A percentile compares a stretch with the other conserved stretches of the same genome.
phyloP scores from a whole-genome alignment of 31 red algal genomes.

The Bonnemaisonia californica region DNA sequence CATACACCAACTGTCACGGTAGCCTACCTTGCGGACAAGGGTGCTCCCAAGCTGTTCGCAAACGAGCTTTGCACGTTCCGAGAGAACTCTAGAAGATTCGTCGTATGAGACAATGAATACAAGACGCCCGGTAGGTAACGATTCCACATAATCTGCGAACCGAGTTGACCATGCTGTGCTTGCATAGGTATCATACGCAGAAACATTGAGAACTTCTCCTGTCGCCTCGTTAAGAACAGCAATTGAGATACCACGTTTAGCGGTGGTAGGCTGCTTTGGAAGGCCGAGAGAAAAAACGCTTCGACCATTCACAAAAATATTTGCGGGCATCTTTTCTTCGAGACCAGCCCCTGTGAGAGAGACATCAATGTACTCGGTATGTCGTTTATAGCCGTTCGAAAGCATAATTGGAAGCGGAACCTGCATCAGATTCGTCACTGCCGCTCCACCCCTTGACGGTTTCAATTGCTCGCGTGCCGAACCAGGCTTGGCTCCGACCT shows the following conservation, averaged over 20 bases:
- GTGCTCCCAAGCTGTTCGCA: background rate
- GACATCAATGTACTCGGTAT: background rate
- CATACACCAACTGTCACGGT: background rate
- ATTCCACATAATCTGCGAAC: background rate
- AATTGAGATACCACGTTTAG: background rate
- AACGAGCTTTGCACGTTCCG: background rate
- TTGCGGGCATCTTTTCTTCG: background rate
- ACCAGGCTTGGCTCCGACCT: background rate
- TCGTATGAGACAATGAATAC: background rate
- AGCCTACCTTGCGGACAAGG: background rate
- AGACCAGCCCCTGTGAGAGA: background rate
- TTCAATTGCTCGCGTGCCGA: background rate
- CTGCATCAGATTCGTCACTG: too few relatives aligned
- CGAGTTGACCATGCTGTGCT: background rate
- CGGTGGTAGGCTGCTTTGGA: background rate
- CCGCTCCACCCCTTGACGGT: too few relatives aligned
- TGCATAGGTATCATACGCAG: background rate
- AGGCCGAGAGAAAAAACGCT: background rate
- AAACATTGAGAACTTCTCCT: background rate
- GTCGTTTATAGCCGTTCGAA: background rate
- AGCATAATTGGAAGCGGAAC: background rate
- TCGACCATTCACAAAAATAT: background rate
- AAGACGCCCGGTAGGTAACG: background rate
- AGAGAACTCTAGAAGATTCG: background rate
- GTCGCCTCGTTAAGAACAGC: background rate